phyloP scores from a whole-genome alignment of 2,329 filamentous ascomycete species.

The Aspergillus fructus region DNA sequence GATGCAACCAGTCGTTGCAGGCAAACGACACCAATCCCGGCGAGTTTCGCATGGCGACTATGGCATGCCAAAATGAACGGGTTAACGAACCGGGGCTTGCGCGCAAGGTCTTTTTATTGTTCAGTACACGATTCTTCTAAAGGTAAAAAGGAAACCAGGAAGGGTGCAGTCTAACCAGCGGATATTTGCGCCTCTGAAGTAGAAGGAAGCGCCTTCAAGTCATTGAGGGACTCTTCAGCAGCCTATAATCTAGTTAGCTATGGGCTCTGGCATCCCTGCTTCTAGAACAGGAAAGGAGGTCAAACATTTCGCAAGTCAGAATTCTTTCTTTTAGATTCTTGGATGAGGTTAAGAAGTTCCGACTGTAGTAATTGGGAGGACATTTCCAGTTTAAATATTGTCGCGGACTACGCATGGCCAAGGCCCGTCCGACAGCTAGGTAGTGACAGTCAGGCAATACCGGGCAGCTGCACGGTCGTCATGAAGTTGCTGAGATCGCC shows the following conservation, averaged over 20 bases:
- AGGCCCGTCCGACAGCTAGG: constrained; percentile 13
- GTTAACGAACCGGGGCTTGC: constrained; percentile 79
- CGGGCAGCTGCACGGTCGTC: constrained; percentile 16
- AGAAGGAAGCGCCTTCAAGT: constrained; percentile 73
- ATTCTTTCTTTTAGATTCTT: constrained; percentile 95
- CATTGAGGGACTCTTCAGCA: constrained; percentile 88
- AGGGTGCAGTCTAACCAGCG: constrained; percentile 54
- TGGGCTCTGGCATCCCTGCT: constrained; percentile 14
- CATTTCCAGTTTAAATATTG: constrained; percentile 57
- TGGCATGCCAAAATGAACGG: constrained; percentile 92
- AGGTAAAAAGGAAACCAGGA: neutral
- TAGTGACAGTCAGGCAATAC: constrained; percentile 15
- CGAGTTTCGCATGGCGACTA: constrained; percentile 87
- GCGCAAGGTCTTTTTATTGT: constrained; percentile 68
- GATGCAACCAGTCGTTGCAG: constrained; percentile 85
- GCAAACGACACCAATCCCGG: constrained; percentile 80
- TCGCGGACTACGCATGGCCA: constrained; percentile 31
- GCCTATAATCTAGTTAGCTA: constrained; percentile 56
- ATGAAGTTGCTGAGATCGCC: constrained; percentile 3
- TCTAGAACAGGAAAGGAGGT: constrained; percentile 9
- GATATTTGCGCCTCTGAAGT: constrained; percentile 75
- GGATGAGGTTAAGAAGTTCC: constrained; percentile 85
- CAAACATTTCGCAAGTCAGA: constrained; percentile 74
- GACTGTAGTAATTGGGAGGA: constrained; percentile 85
- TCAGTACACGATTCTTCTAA: constrained; percentile 21